phyloP scores from a whole-genome alignment of 2,329 filamentous ascomycete species.

The Fusarium camptoceras region DNA sequence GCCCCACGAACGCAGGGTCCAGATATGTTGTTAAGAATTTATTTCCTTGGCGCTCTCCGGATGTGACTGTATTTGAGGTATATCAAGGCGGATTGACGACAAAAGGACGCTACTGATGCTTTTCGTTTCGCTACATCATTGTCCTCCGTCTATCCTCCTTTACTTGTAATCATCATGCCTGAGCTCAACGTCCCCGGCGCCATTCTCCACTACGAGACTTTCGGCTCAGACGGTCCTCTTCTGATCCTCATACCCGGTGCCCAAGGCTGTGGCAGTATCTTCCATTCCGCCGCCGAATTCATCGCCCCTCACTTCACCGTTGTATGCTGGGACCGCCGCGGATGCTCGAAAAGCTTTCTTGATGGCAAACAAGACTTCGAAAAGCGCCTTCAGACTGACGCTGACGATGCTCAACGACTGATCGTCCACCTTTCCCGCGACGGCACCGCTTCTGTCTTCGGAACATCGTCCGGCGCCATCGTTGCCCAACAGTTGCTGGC shows the following conservation, averaged over 20 bases:
- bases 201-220: background rate
- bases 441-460: background rate
- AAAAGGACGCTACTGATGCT: background rate
- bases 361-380: background rate
- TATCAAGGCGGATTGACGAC: background rate
- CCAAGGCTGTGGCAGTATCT: background rate
- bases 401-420: background rate
- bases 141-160: background rate
- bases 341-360: background rate
- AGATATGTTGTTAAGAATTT: fast-evolving
- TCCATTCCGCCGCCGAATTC: background rate
- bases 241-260: background rate
- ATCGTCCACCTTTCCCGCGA: background rate
- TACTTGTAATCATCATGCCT: fast-evolving
- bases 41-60: background rate
- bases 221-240: background rate
- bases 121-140: background rate
- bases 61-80: background rate
- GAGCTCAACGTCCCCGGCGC: background rate
- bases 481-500: background rate
- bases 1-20: background rate
- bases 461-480: background rate
- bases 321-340: background rate
- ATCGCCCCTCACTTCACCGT: background rate
- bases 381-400: background rate